phyloP scores from a whole-genome alignment of 2,329 filamentous ascomycete species.

The Colletotrichum acutatum region DNA sequence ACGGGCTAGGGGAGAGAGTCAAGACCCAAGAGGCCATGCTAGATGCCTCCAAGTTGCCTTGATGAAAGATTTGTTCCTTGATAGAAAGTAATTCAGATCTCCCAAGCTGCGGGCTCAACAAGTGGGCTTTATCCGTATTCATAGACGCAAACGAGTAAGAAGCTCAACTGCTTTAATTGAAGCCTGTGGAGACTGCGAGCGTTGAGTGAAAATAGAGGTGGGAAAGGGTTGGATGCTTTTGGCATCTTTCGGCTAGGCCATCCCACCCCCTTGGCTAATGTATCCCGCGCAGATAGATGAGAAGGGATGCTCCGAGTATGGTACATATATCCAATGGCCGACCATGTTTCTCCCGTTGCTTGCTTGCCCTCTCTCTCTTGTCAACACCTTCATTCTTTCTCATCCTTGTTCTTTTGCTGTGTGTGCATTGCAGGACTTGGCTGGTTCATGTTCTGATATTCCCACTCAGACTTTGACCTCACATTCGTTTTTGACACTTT shows the following conservation, averaged over 20 bases:
- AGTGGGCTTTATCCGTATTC: no score
- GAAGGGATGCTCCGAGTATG: no score
- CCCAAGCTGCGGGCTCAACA: no score
- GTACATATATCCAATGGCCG: not conserved
- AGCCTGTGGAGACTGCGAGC: not conserved
- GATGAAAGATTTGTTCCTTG: no score
- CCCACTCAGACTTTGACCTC: not conserved
- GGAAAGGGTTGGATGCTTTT: no score
- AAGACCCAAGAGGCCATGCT: no score
- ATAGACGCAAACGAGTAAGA: not conserved
- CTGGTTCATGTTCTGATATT: constrained; percentile 11
- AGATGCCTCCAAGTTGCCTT: no score
- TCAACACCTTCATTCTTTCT: not conserved
- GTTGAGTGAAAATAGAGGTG: no score
- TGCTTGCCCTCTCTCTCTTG: not conserved
- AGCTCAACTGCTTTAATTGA: not conserved
- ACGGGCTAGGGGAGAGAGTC: no score
- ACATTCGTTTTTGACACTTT: not conserved
- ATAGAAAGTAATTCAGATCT: not conserved
- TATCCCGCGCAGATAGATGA: no score
- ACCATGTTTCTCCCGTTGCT: not conserved
- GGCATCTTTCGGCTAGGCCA: no score
- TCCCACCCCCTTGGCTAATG: no score
- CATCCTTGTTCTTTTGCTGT: not conserved
- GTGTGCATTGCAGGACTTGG: not conserved